phyloP scores from a whole-genome alignment of 371 early-diverging fungal species.

The Sporodiniella umbellata region DNA sequence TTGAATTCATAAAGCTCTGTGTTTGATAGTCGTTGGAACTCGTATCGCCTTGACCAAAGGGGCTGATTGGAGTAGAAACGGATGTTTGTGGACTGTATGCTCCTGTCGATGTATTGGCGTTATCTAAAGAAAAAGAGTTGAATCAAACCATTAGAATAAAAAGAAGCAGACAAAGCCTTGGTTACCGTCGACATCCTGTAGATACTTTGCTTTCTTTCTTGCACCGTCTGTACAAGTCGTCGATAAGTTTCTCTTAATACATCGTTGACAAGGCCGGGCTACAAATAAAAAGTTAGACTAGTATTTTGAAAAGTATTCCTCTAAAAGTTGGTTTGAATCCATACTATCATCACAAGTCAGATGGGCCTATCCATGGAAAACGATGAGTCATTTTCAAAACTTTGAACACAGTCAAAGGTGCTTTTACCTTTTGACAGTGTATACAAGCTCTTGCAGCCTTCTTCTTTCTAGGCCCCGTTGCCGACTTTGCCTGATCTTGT shows the following conservation, averaged over 20 bases:
- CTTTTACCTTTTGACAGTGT: slow-evolving; percentile 50
- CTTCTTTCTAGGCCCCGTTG: slow-evolving; percentile 19
- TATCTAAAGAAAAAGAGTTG: slow-evolving; percentile 2
- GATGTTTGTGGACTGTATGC: slow-evolving; percentile 18
- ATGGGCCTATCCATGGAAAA: slow-evolving; percentile 34
- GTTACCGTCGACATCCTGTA: slow-evolving; percentile 50
- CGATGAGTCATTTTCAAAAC: background rate
- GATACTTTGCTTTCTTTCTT: slow-evolving; percentile 83
- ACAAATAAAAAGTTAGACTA: too few relatives aligned
- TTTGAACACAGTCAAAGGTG: background rate
- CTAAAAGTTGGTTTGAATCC: slow-evolving; percentile 10
- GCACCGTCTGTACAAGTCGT: slow-evolving; percentile 73
- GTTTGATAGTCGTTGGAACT: slow-evolving; percentile 10
- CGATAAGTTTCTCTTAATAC: slow-evolving; percentile 69
- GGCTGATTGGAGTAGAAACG: slow-evolving; percentile 6
- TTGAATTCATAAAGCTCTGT: slow-evolving; percentile 12
- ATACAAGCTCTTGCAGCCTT: slow-evolving; percentile 43
- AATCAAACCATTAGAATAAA: background rate
- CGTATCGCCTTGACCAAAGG: slow-evolving; percentile 5
- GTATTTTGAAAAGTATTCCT: too few relatives aligned
- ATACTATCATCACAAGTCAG: slow-evolving; percentile 62
- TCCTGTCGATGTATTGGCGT: slow-evolving; percentile 6
- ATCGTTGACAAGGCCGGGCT: slow-evolving; percentile 79
- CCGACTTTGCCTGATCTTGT: slow-evolving; percentile 14
- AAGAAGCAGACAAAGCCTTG: background rate